Base-by-base conservation (phyloP, 352 stramenopile genomes). In the Plasmopara viticola region DNA sequence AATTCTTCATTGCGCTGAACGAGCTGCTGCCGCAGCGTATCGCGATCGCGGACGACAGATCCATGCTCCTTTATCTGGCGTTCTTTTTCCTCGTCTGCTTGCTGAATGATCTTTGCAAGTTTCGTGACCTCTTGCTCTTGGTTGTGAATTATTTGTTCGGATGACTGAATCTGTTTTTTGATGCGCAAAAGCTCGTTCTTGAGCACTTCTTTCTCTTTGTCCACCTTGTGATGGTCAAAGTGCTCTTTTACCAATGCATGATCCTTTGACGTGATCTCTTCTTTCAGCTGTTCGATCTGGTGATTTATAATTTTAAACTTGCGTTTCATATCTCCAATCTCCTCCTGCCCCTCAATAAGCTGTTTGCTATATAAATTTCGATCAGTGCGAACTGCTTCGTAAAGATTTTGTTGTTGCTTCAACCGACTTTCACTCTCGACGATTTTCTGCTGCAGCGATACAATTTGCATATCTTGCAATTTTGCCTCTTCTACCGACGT, bases 371-470 rank as follows among this genome's bases (percentile, higher is more conserved):
- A 97, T 45, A 96, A 51, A 54, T 98, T 98, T 5, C 86, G 74
- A 51, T 98, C 94, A 33, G 74, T 79, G 34, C 88, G 86, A 8
- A 97, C 87, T 10, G 64, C 72, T 47, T 98, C 94, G 64, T 98
- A 97, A 20, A 97, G 56, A 54, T 97, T 90, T 65, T 97, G 85
- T 62, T 98, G 91, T 66, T 97, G 87, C 69, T 98, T 97, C 31
- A 98, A 48, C 0, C 73, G 66, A 42, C 65, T 80, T 42, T 88
- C 80, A 44, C 77, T 83, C 53, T 88, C 80, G 6, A 75, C 62
- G 35, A 90, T 86, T 49, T 89, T 91, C 44, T 87, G 67, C 57
- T 91, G 73, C 18, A 91, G 52, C 9, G 71, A 84, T n/a, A 72
- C 62, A 6, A 89, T 68, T 25, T 87, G 81, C 9, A 88, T 46